A percentile compares a stretch with the other conserved stretches of the same genome.
These are phyloP conservation scores for Tetracladium marchalianum DNA, from an alignment of 495 filamentous ascomycete genomes.

Conservation along the genomic window DNA sequence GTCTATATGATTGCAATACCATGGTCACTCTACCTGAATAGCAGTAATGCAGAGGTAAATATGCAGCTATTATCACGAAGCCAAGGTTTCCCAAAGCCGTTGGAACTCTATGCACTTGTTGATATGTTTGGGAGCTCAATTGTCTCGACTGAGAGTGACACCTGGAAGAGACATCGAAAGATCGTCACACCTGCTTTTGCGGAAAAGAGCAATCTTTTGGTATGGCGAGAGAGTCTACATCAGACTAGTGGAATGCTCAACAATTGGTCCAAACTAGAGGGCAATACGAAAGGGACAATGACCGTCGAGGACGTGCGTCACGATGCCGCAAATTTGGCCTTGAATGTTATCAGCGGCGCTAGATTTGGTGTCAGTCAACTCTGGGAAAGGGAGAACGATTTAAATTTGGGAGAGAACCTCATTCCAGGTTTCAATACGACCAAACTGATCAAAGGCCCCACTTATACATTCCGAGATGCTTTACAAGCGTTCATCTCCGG, in stretches of 20 bases:
- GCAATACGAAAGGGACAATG: slow-evolving; percentile 3
- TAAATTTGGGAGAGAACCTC: slow-evolving; percentile 27
- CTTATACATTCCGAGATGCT: slow-evolving; percentile 40
- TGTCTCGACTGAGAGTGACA: slow-evolving; percentile 49
- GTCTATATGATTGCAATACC: slow-evolving; percentile 27
- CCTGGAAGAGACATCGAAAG: slow-evolving; percentile 61
- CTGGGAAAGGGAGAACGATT: slow-evolving; percentile 42
- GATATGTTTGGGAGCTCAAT: slow-evolving; percentile 56
- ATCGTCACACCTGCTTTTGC: slow-evolving; percentile 58
- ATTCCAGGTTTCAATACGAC: slow-evolving; percentile 22
- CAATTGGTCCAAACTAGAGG: slow-evolving; percentile 3
- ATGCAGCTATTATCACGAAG: slow-evolving; percentile 47
- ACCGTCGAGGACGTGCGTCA: slow-evolving; percentile 7
- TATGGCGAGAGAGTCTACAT: slow-evolving; percentile 22
- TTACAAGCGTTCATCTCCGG: slow-evolving; percentile 24
- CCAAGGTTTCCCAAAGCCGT: slow-evolving; percentile 59
- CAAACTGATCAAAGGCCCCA: slow-evolving; percentile 36
- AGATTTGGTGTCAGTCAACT: slow-evolving; percentile 33
- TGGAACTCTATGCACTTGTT: slow-evolving; percentile 43
- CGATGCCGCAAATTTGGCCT: slow-evolving; percentile 8
- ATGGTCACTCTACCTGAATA: slow-evolving; percentile 31
- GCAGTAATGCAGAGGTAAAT: slow-evolving; percentile 49
- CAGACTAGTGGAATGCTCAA: slow-evolving; percentile 10
- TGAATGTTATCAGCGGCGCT: slow-evolving; percentile 18
- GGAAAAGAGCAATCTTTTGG: slow-evolving; percentile 58